Percentiles rank a stretch among this genome's conserved stretches.
Conservation (phyloP, 129 eudicot genomes). For the Cynara cardunculus region DNA sequence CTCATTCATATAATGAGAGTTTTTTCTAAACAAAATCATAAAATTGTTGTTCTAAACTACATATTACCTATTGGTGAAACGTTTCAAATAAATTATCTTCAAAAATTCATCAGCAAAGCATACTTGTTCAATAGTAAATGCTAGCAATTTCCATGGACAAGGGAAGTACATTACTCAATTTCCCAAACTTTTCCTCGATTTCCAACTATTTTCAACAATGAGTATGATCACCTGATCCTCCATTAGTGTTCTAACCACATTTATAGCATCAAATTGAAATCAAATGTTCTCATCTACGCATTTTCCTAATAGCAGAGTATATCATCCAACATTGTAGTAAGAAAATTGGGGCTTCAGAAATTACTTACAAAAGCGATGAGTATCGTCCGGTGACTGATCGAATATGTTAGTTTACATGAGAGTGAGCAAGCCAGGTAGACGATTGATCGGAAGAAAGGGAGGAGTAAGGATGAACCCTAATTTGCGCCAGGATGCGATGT, state of each 20-base stretch:
- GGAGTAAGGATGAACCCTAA: constrained; percentile 60
- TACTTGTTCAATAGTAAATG: neutral
- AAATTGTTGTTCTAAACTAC: neutral
- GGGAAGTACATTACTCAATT: constrained; percentile 1
- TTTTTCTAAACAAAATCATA: neutral
- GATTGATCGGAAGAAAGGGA: constrained; percentile 18
- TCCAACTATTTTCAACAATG: constrained; percentile 4
- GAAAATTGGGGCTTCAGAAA: constrained; percentile 24
- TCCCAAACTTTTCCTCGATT: neutral
- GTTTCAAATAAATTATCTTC: neutral
- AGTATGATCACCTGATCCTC: neutral
- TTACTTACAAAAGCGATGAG: constrained; percentile 30
- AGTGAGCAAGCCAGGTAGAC: neutral
- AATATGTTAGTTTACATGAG: neutral
- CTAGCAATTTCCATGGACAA: neutral
- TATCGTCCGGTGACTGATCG: constrained; percentile 13
- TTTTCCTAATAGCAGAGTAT: neutral
- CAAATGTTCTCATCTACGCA: neutral
- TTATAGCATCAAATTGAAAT: neutral
- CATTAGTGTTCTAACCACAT: constrained; percentile 14
- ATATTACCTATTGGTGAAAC: neutral
- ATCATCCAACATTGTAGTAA: constrained; percentile 18
- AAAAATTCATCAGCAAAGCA: neutral
- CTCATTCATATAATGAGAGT: neutral
- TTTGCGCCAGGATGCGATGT: constrained; percentile 64